These are phyloP conservation scores for Pouteria campechiana DNA, from an alignment of 179 eudicot genomes.

Conservation along the genomic window DNA sequence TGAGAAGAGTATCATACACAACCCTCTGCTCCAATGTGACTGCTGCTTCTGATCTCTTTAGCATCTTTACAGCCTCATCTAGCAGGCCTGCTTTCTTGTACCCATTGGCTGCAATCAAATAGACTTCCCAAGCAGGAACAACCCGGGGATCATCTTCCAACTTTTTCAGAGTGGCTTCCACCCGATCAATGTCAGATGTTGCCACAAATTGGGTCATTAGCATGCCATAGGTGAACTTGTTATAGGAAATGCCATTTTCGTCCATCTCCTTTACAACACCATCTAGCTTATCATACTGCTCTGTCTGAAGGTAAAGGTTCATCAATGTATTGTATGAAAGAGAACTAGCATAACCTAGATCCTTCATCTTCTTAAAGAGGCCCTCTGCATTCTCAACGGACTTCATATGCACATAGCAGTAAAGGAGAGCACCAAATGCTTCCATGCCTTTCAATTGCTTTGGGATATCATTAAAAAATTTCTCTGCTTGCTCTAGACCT, in stretches of 20 bases:
- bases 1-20: slow-evolving; percentile 25
- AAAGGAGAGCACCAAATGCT: slow-evolving; percentile 28
- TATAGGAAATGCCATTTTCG: slow-evolving; percentile 17
- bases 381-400: slow-evolving; percentile 27
- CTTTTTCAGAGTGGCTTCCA: slow-evolving; percentile 38
- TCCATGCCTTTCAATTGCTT: background rate
- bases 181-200: slow-evolving; percentile 18
- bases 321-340: slow-evolving; percentile 36
- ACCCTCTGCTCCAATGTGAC: slow-evolving; percentile 7
- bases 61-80: slow-evolving; percentile 19
- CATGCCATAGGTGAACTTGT: slow-evolving; percentile 18
- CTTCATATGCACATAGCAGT: slow-evolving; percentile 19
- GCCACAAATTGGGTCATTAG: slow-evolving; percentile 27
- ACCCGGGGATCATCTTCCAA: slow-evolving; percentile 34
- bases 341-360: slow-evolving; percentile 8
- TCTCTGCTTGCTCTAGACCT: slow-evolving; percentile 30
- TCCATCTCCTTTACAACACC: slow-evolving; percentile 34
- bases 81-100: slow-evolving; percentile 23
- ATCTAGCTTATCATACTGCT: slow-evolving; percentile 29
- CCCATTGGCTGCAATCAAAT: slow-evolving; percentile 32
- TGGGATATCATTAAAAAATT: slow-evolving; percentile 19
- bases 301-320: slow-evolving; percentile 20
- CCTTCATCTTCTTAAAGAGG: slow-evolving; percentile 25
- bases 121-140: slow-evolving; percentile 15
- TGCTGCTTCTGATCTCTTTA: slow-evolving; percentile 35